These are phyloP conservation scores for Zasmidium angulare DNA, from an alignment of 2,329 filamentous ascomycete species.

Conservation along the genomic window DNA sequence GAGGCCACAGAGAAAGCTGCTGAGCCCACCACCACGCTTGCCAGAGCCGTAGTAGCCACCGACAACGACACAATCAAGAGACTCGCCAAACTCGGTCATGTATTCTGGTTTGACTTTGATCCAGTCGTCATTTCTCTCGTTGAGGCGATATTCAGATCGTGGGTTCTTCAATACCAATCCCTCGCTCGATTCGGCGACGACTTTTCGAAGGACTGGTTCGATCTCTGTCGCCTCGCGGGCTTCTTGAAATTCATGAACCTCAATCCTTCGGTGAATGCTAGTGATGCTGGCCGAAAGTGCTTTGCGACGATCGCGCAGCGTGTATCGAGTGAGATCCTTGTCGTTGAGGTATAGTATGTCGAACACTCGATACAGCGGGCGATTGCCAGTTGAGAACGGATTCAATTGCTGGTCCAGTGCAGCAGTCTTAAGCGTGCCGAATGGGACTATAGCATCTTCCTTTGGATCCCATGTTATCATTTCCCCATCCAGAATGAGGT, in stretches of 20 bases:
- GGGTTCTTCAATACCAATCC: constrained; percentile 94
- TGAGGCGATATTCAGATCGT: constrained; percentile 78
- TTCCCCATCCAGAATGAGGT: constrained; percentile 90
- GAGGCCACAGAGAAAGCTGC: constrained; percentile 88
- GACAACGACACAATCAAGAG: constrained; percentile 83
- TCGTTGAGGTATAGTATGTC: constrained; percentile 90
- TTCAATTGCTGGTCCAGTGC: constrained; percentile 78
- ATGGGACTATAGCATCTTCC: constrained; percentile 79
- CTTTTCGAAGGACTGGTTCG: constrained; percentile 74
- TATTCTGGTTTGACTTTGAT: constrained; percentile 99
- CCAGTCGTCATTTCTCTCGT: constrained; percentile 93
- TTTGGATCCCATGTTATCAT: constrained; percentile 98
- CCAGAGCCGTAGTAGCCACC: constrained; percentile 93
- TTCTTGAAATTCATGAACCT: constrained; percentile 72
- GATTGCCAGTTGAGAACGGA: constrained; percentile 62
- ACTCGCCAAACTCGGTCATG: constrained; percentile 94
- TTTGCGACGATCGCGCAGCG: constrained; percentile 73
- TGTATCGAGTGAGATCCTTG: constrained; percentile 74
- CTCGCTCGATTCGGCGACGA: constrained; percentile 84
- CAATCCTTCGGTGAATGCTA: constrained; percentile 71
- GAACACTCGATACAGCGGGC: constrained; percentile 82
- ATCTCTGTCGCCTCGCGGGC: constrained; percentile 70
- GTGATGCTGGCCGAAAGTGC: constrained; percentile 72
- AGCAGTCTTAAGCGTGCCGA: constrained; percentile 90
- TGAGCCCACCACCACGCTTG: constrained; percentile 74